Base-by-base conservation (phyloP, 1,284 basidiomycete species). In the Leccinum griseonigrum region DNA sequence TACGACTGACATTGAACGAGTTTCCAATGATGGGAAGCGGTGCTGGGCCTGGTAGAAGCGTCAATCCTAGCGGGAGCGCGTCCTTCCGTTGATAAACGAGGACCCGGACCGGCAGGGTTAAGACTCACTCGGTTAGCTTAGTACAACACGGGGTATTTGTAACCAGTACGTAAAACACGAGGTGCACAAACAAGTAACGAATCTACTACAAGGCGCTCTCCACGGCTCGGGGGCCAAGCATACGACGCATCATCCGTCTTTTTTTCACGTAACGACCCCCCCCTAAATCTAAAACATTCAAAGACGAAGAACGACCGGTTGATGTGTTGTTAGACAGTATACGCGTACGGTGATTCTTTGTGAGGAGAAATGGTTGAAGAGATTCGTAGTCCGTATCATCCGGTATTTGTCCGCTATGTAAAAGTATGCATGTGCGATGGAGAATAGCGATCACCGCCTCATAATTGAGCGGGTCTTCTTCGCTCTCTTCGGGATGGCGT, bases 11-110 rank as follows among this genome's bases (percentile, higher is more conserved):
- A 32, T 32, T 18, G 6, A 62, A 26, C 4, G 32, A 18, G 9
- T 50, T 65, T 26, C 64, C 64, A 22, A 65, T 2, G 13, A 65
- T 22, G 26, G 64, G 64, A 1, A 66, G 16, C 5, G 36, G 50
- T 7, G 8, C 2, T 1, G 64, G 64, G 3, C 64, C 64, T 22
- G 64, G 64, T 18, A 56, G 64, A 11, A 62, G 48, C 13, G 32
- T 14, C 18, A 53, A 43, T 8, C 60, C 60, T n/a, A 7, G n/a
- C 16, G 32, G 55, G 6, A 18, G 8, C 2, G 36, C 28, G 8
- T 51, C 4, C 31, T 53, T 58, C 56, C 38, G 28, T 22, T 6
- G 48, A 38, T 58, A 58, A 22, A 22, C 14, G 31, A 58, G 18
- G 13, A 46, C 29, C 2, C 59, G 22, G 22, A 22, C 22, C 22